A percentile compares a stretch with the other conserved stretches of the same genome.
Evolutionary conservation across 495 filamentous ascomycete species (phyloP).

Genomic region (Terfezia claveryi): DNA sequence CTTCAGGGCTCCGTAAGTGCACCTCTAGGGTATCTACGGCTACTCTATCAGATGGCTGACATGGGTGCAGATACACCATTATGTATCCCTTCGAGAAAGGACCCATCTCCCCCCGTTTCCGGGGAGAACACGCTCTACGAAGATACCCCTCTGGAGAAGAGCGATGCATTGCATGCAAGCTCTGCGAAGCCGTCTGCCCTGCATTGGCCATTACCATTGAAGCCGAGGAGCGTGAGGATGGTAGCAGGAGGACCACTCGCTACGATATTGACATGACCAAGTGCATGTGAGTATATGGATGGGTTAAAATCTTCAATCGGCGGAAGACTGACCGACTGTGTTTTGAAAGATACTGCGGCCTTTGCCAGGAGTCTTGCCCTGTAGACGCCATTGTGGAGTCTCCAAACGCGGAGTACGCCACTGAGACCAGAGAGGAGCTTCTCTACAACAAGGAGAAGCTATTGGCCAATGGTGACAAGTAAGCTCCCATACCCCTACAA

Average conservation of each 20-base stretch:
- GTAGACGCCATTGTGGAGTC: slow-evolving; percentile 96
- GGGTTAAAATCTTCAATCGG: too few relatives aligned
- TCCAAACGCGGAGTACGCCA: slow-evolving; percentile 93
- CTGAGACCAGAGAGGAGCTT: slow-evolving; percentile 88
- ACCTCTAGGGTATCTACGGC: not conserved
- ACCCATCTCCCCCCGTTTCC: slow-evolving; percentile 90
- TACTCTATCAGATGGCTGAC: not conserved
- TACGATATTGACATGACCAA: slow-evolving; percentile 99
- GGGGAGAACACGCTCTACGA: slow-evolving; percentile 86
- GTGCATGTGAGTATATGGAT: slow-evolving; percentile 37
- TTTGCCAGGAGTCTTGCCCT: slow-evolving; percentile 97
- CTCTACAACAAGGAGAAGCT: slow-evolving; percentile 84
- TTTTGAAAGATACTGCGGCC: slow-evolving; percentile 52
- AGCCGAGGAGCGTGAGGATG: slow-evolving; percentile 91
- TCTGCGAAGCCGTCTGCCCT: slow-evolving; percentile 94
- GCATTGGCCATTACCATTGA: slow-evolving; percentile 96
- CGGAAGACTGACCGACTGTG: too few relatives aligned
- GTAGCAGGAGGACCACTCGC: slow-evolving; percentile 76
- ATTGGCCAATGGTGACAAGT: slow-evolving; percentile 18
- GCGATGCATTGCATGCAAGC: slow-evolving; percentile 97
- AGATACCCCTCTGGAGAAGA: slow-evolving; percentile 94
- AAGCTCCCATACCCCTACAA: not conserved
- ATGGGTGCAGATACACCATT: slow-evolving; percentile 59
- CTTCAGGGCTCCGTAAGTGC: slow-evolving; percentile 84
- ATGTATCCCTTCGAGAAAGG: slow-evolving; percentile 99